Evolutionary conservation across 495 filamentous ascomycete genomes (phyloP).

Genomic region (Talaromyces liani): DNA sequence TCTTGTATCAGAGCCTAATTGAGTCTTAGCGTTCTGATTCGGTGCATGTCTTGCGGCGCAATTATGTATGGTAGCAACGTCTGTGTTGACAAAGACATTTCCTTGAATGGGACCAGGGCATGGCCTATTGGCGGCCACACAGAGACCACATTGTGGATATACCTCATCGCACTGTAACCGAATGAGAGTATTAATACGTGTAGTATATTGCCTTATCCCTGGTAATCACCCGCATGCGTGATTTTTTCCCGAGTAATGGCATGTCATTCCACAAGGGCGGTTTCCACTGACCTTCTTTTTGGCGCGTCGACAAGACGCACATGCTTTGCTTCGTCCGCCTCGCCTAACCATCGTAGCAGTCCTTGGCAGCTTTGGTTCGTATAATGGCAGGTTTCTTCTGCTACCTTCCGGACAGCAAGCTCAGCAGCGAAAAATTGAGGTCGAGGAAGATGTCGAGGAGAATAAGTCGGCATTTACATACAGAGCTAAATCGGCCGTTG

Average conservation of each 20-base stretch:
- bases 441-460: background rate
- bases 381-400: background rate
- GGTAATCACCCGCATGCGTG: background rate
- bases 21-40: background rate
- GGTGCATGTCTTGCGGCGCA: background rate
- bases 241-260: background rate
- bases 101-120: conserved; percentile 3
- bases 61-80: background rate
- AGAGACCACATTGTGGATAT: conserved; percentile 2
- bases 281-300: conserved; percentile 3
- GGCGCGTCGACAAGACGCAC: background rate
- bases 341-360: background rate
- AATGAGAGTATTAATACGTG: background rate
- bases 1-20: background rate
- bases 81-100: background rate
- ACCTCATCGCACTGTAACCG: background rate
- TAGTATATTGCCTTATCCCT: background rate
- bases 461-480: background rate
- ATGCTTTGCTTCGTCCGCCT: conserved; percentile 1
- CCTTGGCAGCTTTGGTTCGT: background rate
- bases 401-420: background rate
- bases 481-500: background rate
- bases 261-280: background rate
- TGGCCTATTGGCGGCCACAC: conserved; percentile 1
- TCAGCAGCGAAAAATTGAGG: background rate